These are phyloP conservation scores for Podosphaera leucotricha DNA, from an alignment of 2,329 filamentous ascomycete genomes.

Conservation along the genomic window DNA sequence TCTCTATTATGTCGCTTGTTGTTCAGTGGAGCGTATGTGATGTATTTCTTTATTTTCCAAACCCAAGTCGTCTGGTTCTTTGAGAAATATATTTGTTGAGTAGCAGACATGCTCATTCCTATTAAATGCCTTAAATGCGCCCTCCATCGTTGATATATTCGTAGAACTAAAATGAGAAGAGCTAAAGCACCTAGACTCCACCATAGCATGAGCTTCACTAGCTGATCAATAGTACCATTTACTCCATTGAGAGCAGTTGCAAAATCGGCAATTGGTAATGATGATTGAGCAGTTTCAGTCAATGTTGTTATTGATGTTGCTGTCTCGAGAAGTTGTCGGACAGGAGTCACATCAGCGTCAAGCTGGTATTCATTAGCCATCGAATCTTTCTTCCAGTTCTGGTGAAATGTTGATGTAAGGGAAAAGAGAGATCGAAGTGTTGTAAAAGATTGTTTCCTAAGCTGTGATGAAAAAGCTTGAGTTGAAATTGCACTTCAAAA, in stretches of 20 bases:
- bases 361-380: neutral
- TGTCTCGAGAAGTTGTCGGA: neutral
- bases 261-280: slow-evolving; percentile 30
- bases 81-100: slow-evolving; percentile 35
- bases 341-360: neutral
- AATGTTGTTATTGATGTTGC: slow-evolving; percentile 2
- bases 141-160: slow-evolving; percentile 29
- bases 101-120: slow-evolving; percentile 28
- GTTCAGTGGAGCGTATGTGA: slow-evolving; percentile 39
- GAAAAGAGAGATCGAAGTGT: no score
- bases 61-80: slow-evolving; percentile 32
- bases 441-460: no score
- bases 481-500: neutral
- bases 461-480: neutral
- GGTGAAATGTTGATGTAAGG: no score
- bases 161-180: slow-evolving; percentile 27
- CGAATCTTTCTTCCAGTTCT: neutral
- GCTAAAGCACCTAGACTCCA: slow-evolving; percentile 34
- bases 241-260: slow-evolving; percentile 34
- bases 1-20: slow-evolving; percentile 45
- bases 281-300: slow-evolving; percentile 11
- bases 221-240: slow-evolving; percentile 31
- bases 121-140: slow-evolving; percentile 33
- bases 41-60: slow-evolving; percentile 35
- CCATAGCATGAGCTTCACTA: slow-evolving; percentile 34